These are phyloP conservation scores for Hydrangea macrophylla DNA, from an alignment of 148 eudicot genomes.

Conservation along the genomic window DNA sequence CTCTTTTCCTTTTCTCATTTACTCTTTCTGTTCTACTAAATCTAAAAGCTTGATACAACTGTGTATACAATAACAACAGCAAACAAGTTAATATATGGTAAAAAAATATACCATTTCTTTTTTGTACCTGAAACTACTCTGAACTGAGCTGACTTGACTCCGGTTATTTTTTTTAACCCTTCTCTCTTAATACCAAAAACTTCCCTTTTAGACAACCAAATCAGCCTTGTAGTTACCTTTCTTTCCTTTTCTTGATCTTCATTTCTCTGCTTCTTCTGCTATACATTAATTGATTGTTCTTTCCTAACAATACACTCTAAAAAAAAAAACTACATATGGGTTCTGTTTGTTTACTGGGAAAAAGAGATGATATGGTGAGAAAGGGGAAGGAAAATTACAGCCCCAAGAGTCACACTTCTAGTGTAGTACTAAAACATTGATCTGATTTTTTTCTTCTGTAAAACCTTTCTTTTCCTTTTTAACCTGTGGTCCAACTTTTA, in stretches of 20 bases:
- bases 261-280: conserved; percentile 11
- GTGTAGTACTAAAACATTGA: conserved; percentile 6
- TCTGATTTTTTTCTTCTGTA: not conserved
- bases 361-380: conserved; percentile 3
- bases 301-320: conserved; percentile 11
- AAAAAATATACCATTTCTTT: conserved; percentile 3
- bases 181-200: conserved; percentile 8
- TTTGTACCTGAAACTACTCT: conserved; percentile 7
- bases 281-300: not conserved
- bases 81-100: not conserved
- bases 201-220: conserved; percentile 10
- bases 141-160: conserved; percentile 6
- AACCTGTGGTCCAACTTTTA: conserved; percentile 18
- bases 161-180: not conserved
- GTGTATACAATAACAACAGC: conserved; percentile 10
- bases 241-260: conserved; percentile 7
- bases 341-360: conserved; percentile 10
- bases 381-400: conserved; percentile 14
- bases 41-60: conserved; percentile 1
- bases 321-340: conserved; percentile 14
- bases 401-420: not conserved
- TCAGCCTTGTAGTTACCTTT: conserved; percentile 18
- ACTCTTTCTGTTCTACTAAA: conserved; percentile 10
- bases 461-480: conserved; percentile 1
- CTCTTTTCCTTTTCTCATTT: not conserved